Evolutionary conservation across 2,329 filamentous ascomycete species (phyloP), one percentile per base, ranked within the genome.

Genomic region (Raffaelea deltoideospora): DNA sequence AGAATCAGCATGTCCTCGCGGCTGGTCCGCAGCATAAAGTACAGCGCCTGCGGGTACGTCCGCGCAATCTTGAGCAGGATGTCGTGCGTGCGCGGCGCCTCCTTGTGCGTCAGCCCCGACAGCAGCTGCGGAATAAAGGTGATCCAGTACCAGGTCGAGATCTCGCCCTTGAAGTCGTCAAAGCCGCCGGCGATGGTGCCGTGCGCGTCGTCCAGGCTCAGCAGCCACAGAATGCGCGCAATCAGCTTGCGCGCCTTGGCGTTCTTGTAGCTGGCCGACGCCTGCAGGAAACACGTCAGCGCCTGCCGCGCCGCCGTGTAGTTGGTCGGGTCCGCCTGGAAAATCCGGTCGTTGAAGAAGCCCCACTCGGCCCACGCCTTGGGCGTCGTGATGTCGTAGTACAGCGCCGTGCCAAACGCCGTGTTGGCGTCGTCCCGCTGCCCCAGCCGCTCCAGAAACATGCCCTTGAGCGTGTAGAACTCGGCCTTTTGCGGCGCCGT

Each of bases 331-430:
- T 94, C 82, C 37, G 86, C 80, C 60, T 94, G 96, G 67, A 96
- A 98, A 38, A 90, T 79, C 47, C 85, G 77, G 55, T 98, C 90
- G 51, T 93, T 96, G 66, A 94, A 98, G 51, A 93, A 86, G 35
- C 90, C 90, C 90, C 90, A 98, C 61, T 98, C 90, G 14, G 90
- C 88, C 90, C 90, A 98, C 3, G 90, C 90, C 60, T 98, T 98
- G 4, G 90, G 83, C 34, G 94, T 73, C 47, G 86, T 81, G 47
- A 98, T 84, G 49, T 98, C 92, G 48, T 94, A 96, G 61, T 88
- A 96, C 41, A 98, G 59, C 0, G 90, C 92, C 35, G 87, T 92
- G 34, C 90, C 90, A 53, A 93, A 98, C 1, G 92, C 88, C 41
- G 85, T 79, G 47, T 94, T 87, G 5, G 90, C 87, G 42, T 98